phyloP scores from a whole-genome alignment of 2,329 filamentous ascomycete genomes.

The Penicillium frequentans region DNA sequence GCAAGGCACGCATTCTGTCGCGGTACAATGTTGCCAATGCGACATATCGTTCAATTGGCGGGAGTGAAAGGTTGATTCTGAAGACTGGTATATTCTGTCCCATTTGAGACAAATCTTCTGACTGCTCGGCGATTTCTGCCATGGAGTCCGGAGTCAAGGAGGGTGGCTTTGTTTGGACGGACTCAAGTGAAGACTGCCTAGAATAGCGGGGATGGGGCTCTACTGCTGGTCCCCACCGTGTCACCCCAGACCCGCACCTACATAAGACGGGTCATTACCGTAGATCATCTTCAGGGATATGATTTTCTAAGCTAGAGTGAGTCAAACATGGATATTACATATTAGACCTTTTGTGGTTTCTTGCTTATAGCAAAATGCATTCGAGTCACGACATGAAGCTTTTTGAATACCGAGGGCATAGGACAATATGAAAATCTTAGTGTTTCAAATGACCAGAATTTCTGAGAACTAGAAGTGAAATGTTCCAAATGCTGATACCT shows the following conservation, averaged over 20 bases:
- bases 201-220: background rate
- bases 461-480: too few species aligned
- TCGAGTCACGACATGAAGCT: too few species aligned
- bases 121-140: background rate
- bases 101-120: background rate
- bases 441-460: too few species aligned
- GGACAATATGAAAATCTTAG: too few species aligned
- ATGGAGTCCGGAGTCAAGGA: background rate
- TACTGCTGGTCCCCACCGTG: background rate
- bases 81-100: slow-evolving; percentile 37
- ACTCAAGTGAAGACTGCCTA: background rate
- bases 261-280: background rate
- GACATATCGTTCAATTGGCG: slow-evolving; percentile 54
- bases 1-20: slow-evolving; percentile 45
- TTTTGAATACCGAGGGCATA: too few species aligned
- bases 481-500: too few species aligned
- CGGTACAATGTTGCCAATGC: slow-evolving; percentile 50
- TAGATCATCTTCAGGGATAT: too few species aligned
- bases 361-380: too few species aligned
- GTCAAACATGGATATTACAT: too few species aligned
- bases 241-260: background rate
- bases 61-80: slow-evolving; percentile 56
- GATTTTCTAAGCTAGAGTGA: too few species aligned
- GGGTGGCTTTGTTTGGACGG: background rate
- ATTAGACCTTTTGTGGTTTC: too few species aligned